Conservation (phyloP, 2,329 filamentous ascomycete genomes). For the Pestalotiopsis sp. region DNA sequence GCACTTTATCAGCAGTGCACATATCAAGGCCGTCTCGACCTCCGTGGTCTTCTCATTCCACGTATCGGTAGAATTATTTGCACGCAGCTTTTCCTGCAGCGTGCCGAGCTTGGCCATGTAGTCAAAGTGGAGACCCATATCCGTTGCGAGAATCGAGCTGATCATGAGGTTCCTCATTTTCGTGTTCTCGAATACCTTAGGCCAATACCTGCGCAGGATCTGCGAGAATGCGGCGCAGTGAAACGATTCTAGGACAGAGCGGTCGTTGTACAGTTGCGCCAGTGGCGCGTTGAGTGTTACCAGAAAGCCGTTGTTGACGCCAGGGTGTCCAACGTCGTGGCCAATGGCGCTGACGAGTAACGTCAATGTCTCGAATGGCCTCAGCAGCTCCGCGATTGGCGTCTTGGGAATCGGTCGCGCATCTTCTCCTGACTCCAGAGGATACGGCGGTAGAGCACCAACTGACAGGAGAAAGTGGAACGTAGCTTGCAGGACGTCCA, state of each 20-base stretch:
- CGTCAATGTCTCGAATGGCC: conserved; percentile 85
- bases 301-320: conserved; percentile 97
- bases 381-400: conserved; percentile 74
- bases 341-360: conserved; percentile 95
- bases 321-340: conserved; percentile 95
- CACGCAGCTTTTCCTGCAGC: conserved; percentile 76
- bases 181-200: conserved; percentile 74
- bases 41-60: conserved; percentile 80
- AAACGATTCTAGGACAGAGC: conserved; percentile 94
- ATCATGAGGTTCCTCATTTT: conserved; percentile 91
- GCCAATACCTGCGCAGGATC: conserved; percentile 92
- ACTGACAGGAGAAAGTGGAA: conserved; percentile 88
- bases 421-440: conserved; percentile 35
- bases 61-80: conserved; percentile 66
- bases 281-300: conserved; percentile 89
- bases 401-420: conserved; percentile 48
- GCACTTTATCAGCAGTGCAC: conserved; percentile 93
- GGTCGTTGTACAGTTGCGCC: conserved; percentile 95
- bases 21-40: conserved; percentile 79
- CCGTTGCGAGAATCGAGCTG: conserved; percentile 94
- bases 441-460: conserved; percentile 73
- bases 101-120: conserved; percentile 91
- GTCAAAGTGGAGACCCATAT: conserved; percentile 96
- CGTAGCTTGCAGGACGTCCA: conserved; percentile 92
- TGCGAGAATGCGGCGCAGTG: conserved; percentile 97